Base-by-base conservation (phyloP, 768 basidiomycete species). In the Butyriboletus loyo region DNA sequence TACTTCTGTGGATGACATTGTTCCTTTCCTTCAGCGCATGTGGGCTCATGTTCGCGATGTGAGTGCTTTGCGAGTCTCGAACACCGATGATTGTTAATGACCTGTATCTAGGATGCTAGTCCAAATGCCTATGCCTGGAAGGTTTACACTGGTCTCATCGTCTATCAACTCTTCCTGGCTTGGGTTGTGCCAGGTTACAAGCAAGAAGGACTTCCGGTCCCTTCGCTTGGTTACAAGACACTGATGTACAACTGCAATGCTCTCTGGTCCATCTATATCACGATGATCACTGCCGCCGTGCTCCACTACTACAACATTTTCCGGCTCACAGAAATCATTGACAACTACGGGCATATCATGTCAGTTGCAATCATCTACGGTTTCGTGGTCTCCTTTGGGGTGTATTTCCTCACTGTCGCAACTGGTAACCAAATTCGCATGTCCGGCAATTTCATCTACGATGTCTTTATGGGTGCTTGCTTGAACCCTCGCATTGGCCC, bases 181-280 rank as follows among this genome's bases (percentile, higher is more conserved):
- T 86, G 84, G 76, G 72, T 95, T 57, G 80, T 98, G 67, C 96
- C 97, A 19, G 97, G 97, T 22, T 92, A 88, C 71, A 73, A 81
- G 70, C 97, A 98, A 72, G 88, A 96, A 68, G 94, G 97, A 54
- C 89, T 98, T 45, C 97, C 97, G 0, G 94, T 99, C 22, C 91
- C 95, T 11, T 98, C 95, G 0, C 81, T 97, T 52, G 82, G 84
- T 61, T 97, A 98, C 80, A 89, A 91, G 70, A 87, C 89, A 19
- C 81, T 98, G 65, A 87, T 82, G 74, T 98, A 98, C 79, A 92
- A 97, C 73, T 98, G 96, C 81, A 98, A 98, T 70, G 96, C 93
- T 17, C 78, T 95, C 40, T 75, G 76, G 52, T 94, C 84, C 56
- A 79, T 92, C 66, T 98, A 97, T 69, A 77, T 81, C 49, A 94